phyloP scores from a whole-genome alignment of 345 rosid genomes.

The Salix exigua region DNA sequence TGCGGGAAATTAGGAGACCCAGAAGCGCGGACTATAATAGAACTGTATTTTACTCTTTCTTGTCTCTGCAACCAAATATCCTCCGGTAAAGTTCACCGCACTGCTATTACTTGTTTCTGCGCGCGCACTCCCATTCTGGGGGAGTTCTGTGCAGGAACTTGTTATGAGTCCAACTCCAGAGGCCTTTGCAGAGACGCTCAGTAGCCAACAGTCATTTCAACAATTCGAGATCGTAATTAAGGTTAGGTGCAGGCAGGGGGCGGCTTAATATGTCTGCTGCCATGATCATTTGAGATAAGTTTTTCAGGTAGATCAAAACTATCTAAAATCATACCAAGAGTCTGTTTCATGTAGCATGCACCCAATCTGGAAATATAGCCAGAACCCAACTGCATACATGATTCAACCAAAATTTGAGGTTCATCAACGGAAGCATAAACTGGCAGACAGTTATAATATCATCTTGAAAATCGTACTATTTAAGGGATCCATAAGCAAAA shows the following conservation, averaged over 20 bases:
- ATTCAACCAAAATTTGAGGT: not conserved
- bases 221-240: too few species aligned
- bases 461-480: slow-evolving; percentile 11
- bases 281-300: not conserved
- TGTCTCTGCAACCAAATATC: not conserved
- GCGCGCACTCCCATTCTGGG: not conserved
- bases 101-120: not conserved
- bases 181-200: too few species aligned
- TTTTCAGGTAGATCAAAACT: not conserved
- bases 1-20: not conserved
- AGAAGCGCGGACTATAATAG: too few species aligned
- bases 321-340: not conserved
- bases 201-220: too few species aligned
- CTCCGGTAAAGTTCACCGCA: not conserved
- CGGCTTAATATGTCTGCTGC: too few species aligned
- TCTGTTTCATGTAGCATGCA: not conserved
- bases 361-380: too few species aligned
- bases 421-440: slow-evolving; percentile 7
- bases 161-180: too few species aligned
- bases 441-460: slow-evolving; percentile 1
- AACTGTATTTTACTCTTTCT: not conserved
- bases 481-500: slow-evolving; percentile 12
- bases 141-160: not conserved
- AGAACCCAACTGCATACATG: not conserved
- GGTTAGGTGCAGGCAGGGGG: too few species aligned